Conservation (phyloP, 768 basidiomycete genomes). For the Trametes punicea region DNA sequence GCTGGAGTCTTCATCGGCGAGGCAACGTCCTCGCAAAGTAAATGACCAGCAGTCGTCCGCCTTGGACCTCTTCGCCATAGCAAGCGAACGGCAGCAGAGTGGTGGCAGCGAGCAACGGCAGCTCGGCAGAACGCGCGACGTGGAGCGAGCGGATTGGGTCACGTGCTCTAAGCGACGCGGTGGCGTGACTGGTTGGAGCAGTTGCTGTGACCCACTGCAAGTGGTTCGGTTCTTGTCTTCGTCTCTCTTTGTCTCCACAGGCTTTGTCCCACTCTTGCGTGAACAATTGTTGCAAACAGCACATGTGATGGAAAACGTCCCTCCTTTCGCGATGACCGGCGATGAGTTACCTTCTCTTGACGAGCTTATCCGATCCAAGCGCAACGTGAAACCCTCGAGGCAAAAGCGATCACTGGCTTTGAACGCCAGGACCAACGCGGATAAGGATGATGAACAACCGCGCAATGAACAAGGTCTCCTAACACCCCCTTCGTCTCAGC, state of each 20-base stretch:
- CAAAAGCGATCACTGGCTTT: constrained; percentile 17
- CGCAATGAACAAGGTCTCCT: constrained; percentile 23
- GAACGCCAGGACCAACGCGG: constrained; percentile 7
- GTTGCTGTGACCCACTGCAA: neutral
- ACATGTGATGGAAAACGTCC: constrained; percentile 15
- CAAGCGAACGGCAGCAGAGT: neutral
- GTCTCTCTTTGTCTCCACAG: neutral
- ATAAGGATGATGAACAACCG: constrained; percentile 7
- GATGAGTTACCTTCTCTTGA: constrained; percentile 17
- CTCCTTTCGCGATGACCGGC: constrained; percentile 10
- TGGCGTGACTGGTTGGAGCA: constrained; percentile 9
- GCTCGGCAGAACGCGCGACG: constrained; percentile 7
- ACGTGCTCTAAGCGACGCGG: neutral
- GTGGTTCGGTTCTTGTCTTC: constrained; percentile 8
- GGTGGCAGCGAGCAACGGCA: neutral
- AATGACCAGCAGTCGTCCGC: constrained; percentile 30
- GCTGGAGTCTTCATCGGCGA: constrained; percentile 17
- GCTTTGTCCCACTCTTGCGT: neutral
- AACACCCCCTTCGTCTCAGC: constrained; percentile 28
- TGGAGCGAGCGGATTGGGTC: neutral
- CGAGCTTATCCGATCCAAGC: constrained; percentile 13
- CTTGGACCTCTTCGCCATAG: neutral
- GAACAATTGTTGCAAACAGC: neutral
- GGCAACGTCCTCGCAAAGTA: constrained; percentile 20
- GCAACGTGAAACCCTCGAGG: constrained; percentile 23